Evolutionary conservation across 129 eudicot genomes (phyloP), one percentile per base, ranked within the genome.

Genomic region (Flaveria brownii): DNA sequence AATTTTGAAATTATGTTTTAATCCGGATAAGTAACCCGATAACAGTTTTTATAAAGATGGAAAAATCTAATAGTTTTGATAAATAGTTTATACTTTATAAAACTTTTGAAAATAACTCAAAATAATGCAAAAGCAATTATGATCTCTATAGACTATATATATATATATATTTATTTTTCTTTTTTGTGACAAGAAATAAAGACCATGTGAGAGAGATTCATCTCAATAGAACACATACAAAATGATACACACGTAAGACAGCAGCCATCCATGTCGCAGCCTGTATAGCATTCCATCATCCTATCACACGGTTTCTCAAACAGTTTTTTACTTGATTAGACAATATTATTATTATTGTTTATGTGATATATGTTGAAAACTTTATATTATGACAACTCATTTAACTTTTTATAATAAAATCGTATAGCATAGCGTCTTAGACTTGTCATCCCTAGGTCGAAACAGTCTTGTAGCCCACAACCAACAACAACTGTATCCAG

Each of bases 231-330:
- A 66, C 13, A 15, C 22, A 62, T 33, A 46, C 28, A 5, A 36
- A 3, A 36, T 36, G 41, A 65, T 30, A 49, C n/a, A 61, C 68
- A 39, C 47, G 33, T 52, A 54, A 65, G 72, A 52, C 51, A 73
- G 63, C 80, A 80, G 70, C 63, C 79, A 52, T 72, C 65, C 76
- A 74, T 80, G 84, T 80, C 69, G 75, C 80, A 80, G 64, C 84
- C 80, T 80, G 71, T 75, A 79, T 70, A 80, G 70, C 84, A 80
- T 73, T 80, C 71, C 57, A 62, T 71, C 72, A 22, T 71, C 60
- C 33, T 28, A 30, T 80, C 65, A 80, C 84, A 74, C 84, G 84
- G 55, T 80, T 80, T 80, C 84, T 74, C 76, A 68, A 43, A 67
- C 30, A 67, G 20, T 72, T 25, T 57, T 33, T 74, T 57, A 5